Conservation (phyloP, 2,329 filamentous ascomycete genomes). For the Fusarium pseudoanthophilum region DNA sequence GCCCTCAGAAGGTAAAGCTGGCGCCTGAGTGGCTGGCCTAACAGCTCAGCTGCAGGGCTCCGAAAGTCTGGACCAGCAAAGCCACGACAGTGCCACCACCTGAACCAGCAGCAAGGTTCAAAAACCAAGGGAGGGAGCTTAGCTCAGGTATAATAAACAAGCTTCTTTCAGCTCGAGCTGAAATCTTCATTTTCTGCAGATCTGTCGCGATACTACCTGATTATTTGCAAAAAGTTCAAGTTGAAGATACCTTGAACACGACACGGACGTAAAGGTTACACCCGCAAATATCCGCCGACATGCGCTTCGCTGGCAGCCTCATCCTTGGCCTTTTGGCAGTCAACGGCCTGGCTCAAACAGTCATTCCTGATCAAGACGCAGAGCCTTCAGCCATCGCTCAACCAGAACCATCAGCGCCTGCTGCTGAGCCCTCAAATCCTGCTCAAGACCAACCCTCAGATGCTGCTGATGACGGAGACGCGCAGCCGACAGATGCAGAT, state of each 20-base stretch:
- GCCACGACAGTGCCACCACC: slow-evolving; percentile 31
- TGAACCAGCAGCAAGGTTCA: neutral
- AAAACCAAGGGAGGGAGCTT: slow-evolving; percentile 25
- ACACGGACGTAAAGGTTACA: neutral
- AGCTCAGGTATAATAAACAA: slow-evolving; percentile 16
- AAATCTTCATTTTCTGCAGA: neutral
- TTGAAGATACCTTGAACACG: neutral
- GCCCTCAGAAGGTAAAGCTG: slow-evolving; percentile 9
- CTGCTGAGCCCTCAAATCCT: slow-evolving; percentile 20
- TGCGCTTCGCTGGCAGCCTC: slow-evolving; percentile 32
- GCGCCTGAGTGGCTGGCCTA: slow-evolving; percentile 23
- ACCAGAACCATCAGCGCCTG: slow-evolving; percentile 24
- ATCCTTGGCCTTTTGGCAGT: slow-evolving; percentile 28
- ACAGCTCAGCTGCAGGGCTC: neutral
- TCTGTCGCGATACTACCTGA: neutral
- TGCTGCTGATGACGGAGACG: neutral
- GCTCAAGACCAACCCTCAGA: slow-evolving; percentile 3
- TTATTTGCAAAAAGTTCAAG: neutral
- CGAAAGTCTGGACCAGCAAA: slow-evolving; percentile 24
- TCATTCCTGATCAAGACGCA: neutral
- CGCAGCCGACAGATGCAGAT: neutral
- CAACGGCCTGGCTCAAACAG: slow-evolving; percentile 30
- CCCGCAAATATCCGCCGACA: neutral
- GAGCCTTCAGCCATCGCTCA: slow-evolving; percentile 17
- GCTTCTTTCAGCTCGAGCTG: slow-evolving; percentile 5